These are phyloP conservation scores for Candida ascalaphidarum DNA, from an alignment of 805 yeast genomes.

Conservation along the genomic window DNA sequence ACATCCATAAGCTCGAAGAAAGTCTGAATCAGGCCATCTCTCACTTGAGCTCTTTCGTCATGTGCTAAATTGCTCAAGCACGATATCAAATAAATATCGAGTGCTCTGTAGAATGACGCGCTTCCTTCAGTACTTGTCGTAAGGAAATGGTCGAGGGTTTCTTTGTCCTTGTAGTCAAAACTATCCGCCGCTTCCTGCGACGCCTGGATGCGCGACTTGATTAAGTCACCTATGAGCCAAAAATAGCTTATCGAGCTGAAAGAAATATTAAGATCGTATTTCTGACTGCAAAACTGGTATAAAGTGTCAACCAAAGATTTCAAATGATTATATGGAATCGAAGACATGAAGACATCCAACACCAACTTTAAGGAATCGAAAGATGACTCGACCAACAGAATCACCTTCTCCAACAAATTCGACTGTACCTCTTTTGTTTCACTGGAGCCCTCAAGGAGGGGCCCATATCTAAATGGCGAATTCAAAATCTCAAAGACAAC, in stretches of 20 bases:
- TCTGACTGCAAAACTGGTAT: conserved; percentile 63
- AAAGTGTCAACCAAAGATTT: conserved; percentile 63
- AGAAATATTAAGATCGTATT: conserved; percentile 72
- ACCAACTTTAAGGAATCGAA: conserved; percentile 79
- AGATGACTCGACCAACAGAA: conserved; percentile 51
- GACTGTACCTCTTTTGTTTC: conserved; percentile 13
- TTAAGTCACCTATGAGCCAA: conserved; percentile 83
- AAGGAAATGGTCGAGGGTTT: conserved; percentile 2
- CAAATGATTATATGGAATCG: conserved; percentile 60
- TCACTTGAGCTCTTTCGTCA: conserved; percentile 68
- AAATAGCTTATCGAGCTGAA: conserved; percentile 87
- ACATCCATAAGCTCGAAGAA: conserved; percentile 56
- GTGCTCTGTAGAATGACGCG: conserved; percentile 15
- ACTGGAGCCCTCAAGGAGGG: conserved; percentile 3
- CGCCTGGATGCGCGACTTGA: conserved; percentile 13
- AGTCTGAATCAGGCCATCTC: conserved; percentile 86
- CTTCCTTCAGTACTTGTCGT: conserved; percentile 8
- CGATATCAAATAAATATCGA: conserved; percentile 54
- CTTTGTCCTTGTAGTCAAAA: background rate
- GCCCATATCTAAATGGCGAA: conserved; percentile 47
- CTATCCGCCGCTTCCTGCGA: conserved; percentile 1
- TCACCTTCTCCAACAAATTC: conserved; percentile 38
- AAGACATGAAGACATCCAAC: conserved; percentile 74
- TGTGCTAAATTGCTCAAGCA: conserved; percentile 54
- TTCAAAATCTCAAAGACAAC: conserved; percentile 53